A percentile compares a stretch with the other conserved stretches of the same genome.
phyloP scores from a whole-genome alignment of 441 rosid species.

The Isatis lusitanica region DNA sequence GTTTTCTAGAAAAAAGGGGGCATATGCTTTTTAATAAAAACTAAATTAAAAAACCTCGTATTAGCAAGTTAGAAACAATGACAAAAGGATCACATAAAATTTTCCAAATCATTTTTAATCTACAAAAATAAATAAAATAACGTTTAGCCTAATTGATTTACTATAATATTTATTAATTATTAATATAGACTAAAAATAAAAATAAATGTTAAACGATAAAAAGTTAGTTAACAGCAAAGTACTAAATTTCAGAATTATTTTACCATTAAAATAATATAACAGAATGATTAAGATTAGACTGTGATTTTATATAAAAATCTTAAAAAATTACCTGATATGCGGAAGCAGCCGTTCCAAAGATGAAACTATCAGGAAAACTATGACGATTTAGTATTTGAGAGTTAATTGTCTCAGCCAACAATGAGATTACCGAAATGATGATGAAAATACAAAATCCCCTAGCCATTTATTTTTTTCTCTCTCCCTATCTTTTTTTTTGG shows the following conservation, averaged over 20 bases:
- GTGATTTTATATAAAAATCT: not conserved
- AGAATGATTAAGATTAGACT: not conserved
- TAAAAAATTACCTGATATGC: conserved; percentile 33
- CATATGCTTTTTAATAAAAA: not conserved
- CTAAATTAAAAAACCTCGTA: not conserved
- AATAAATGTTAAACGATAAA: not conserved
- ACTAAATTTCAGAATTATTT: not conserved
- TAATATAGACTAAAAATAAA: not conserved
- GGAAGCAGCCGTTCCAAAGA: conserved; percentile 41
- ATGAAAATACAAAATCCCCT: not conserved
- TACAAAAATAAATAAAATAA: too few species aligned
- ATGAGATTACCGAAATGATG: conserved; percentile 5
- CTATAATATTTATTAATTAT: not conserved
- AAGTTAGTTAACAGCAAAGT: not conserved
- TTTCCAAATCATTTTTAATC: too few species aligned
- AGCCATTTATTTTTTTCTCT: conserved; percentile 2
- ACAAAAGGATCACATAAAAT: too few species aligned
- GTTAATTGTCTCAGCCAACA: not conserved
- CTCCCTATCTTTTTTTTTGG: not conserved
- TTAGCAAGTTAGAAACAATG: too few species aligned
- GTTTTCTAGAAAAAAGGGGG: not conserved
- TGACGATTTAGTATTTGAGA: conserved; percentile 28
- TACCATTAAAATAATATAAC: not conserved
- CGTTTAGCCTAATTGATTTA: too few species aligned
- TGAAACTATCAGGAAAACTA: conserved; percentile 35